Percentiles rank a stretch among this genome's conserved stretches.
Evolutionary conservation across 495 filamentous ascomycete genomes (phyloP).

Genomic region (Aspergillus incahuasiensis): DNA sequence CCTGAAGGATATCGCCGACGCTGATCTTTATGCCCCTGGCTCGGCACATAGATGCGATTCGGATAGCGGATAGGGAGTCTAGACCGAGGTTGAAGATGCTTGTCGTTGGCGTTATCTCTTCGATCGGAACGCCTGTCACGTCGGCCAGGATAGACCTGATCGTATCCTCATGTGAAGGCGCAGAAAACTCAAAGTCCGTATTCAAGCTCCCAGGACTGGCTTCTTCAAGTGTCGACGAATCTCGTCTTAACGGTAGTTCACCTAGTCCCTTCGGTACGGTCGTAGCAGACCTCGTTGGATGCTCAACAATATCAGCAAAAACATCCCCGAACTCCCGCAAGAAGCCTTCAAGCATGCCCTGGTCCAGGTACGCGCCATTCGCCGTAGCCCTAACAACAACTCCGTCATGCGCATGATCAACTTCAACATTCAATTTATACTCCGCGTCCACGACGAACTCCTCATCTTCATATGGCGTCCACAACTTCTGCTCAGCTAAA

Average conservation of each 20-base stretch:
- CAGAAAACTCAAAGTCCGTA: background rate
- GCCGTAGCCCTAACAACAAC: constrained; percentile 28
- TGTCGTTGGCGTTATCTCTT: constrained; percentile 55
- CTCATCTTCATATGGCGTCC: constrained; percentile 54
- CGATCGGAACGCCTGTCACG: constrained; percentile 55
- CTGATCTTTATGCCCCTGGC: constrained; percentile 53
- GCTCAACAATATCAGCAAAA: constrained; percentile 27
- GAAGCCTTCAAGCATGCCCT: constrained; percentile 42
- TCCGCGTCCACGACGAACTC: constrained; percentile 66
- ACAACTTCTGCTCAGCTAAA: constrained; percentile 37
- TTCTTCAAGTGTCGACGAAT: background rate
- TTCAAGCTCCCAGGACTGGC: background rate
- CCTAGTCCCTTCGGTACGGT: constrained; percentile 20
- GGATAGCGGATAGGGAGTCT: constrained; percentile 87
- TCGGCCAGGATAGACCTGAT: constrained; percentile 61
- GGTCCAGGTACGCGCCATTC: constrained; percentile 18
- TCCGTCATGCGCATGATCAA: constrained; percentile 27
- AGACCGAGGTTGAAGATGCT: constrained; percentile 82
- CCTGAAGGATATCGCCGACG: constrained; percentile 62
- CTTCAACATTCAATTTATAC: constrained; percentile 33
- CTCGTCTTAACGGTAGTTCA: constrained; percentile 17
- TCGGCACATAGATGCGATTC: constrained; percentile 59
- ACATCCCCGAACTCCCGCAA: constrained; percentile 48
- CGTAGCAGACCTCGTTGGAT: constrained; percentile 23
- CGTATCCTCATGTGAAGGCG: constrained; percentile 32